Evolutionary conservation across 2,329 filamentous ascomycete genomes (phyloP).

Genomic region (Hysterium pulicare): DNA sequence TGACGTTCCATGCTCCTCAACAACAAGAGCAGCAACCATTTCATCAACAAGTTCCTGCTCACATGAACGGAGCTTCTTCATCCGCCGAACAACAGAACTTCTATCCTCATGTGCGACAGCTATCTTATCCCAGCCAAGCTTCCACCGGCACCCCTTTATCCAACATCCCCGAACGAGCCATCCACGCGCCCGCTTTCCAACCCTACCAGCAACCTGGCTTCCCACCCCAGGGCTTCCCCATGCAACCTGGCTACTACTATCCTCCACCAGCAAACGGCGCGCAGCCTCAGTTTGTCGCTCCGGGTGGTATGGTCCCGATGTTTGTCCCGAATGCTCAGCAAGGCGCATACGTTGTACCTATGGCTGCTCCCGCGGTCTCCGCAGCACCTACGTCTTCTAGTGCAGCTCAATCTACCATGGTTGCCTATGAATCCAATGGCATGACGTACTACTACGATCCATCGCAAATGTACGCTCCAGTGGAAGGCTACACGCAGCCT

Average conservation of each 20-base stretch:
- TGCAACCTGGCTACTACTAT: conserved; percentile 62
- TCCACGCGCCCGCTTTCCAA: conserved; percentile 88
- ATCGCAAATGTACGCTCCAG: conserved; percentile 55
- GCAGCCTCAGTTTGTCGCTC: conserved; percentile 42
- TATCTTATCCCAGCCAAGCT: conserved; percentile 67
- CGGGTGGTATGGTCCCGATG: conserved; percentile 49
- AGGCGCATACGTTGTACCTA: conserved; percentile 40
- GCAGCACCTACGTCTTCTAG: conserved; percentile 28
- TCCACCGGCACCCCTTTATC: conserved; percentile 78
- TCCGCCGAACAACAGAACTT: conserved; percentile 43
- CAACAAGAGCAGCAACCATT: conserved; percentile 78
- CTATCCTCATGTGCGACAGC: conserved; percentile 63
- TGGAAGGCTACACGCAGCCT: conserved; percentile 33
- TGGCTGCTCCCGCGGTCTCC: conserved; percentile 17
- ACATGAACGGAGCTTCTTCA: conserved; percentile 59
- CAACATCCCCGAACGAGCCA: conserved; percentile 87
- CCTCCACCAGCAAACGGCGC: conserved; percentile 45
- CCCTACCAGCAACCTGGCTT: conserved; percentile 58
- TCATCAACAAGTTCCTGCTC: conserved; percentile 86
- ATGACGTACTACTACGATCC: conserved; percentile 95
- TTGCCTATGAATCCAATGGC: conserved; percentile 87
- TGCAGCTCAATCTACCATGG: conserved; percentile 48
- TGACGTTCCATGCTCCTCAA: conserved; percentile 58
- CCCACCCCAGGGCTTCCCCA: conserved; percentile 42
- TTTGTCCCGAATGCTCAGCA: conserved; percentile 58